Percentiles rank a stretch among this genome's conserved stretches.
These are phyloP conservation scores for Neonectria coccinea DNA, from an alignment of 2,329 filamentous ascomycete species.

Conservation along the genomic window DNA sequence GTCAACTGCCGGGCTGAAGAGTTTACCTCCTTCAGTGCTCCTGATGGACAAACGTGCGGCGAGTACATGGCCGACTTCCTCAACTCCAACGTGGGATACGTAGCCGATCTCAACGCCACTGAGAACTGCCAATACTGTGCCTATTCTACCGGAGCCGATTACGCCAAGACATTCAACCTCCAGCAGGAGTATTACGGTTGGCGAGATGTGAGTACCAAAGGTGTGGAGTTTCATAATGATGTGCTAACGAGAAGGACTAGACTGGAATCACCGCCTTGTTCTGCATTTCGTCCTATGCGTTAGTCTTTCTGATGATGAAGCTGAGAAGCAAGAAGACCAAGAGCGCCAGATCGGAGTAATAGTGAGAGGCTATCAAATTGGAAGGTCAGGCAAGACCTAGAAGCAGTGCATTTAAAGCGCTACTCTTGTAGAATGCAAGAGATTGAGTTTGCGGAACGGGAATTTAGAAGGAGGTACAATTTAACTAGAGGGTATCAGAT, in stretches of 20 bases:
- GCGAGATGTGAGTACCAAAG: conserved; percentile 35
- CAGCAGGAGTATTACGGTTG: conserved; percentile 34
- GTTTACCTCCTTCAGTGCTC: conserved; percentile 29
- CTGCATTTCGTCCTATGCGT: conserved; percentile 36
- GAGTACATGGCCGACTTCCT: conserved; percentile 38
- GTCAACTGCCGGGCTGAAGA: conserved; percentile 51
- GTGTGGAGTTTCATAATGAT: background rate
- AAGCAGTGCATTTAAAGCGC: too few relatives aligned
- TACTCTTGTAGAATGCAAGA: too few relatives aligned
- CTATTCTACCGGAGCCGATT: conserved; percentile 32
- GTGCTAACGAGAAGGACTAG: conserved; percentile 9
- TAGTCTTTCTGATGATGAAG: conserved; percentile 43
- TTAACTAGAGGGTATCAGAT: too few relatives aligned
- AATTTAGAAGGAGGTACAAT: background rate
- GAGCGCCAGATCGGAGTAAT: conserved; percentile 30
- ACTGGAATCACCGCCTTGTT: conserved; percentile 40
- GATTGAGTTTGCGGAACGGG: background rate
- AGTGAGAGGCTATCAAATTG: background rate
- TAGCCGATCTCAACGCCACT: conserved; percentile 25
- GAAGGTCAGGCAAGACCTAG: too few relatives aligned
- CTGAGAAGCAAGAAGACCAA: conserved; percentile 39
- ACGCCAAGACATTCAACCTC: conserved; percentile 35
- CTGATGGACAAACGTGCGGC: conserved; percentile 28
- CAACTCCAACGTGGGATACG: conserved; percentile 28
- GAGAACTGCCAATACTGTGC: conserved; percentile 34